Evolutionary conservation across 345 rosid species (phyloP), one percentile per base, ranked within the genome.

Genomic region (Hibiscus trionum): DNA sequence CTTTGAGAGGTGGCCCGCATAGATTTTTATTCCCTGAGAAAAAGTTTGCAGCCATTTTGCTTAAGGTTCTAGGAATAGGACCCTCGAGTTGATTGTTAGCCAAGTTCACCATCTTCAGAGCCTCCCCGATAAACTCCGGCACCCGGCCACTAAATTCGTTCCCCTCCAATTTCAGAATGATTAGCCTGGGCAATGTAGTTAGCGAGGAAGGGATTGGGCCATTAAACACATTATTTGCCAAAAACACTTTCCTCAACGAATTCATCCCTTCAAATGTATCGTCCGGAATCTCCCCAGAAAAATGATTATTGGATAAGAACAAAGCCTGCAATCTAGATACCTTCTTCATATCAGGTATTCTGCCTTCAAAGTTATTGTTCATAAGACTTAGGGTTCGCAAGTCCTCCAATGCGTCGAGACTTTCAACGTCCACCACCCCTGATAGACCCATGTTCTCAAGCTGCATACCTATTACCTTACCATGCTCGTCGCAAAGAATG

Each of bases 51-150:
- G 47, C 76, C 83, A 86, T 70, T 33, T 55, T 69, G 39, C 80
- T 73, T 19, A 91, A 81, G 76, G 82, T 75, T 69, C 56, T 53
- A 11, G 97, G 97, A 42, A 91, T 89, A 6, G 86, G 88, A 75
- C 97, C 97, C 47, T 78, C 91, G 66, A 91, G 82, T 64, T 84
- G 81, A 74, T 91, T 91, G 78, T 82, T 85, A 3, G 93, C 85
- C 0, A 91, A 55, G 83, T 84, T 78, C 15, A 77, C 84, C 12
- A 78, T 50, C 81, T 75, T 84, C 21, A 91, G 55, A 12, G 7
- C 49, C 8, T 66, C 63, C 31, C 80, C 84, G 3, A 65, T 71
- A 60, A 91, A 89, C 7, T 83, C 77, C 24, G 97, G 97, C 55
- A 89, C 77, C 3, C 10, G 61, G 16, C 93, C 97, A 37, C 53